Conservation (phyloP, 2,329 filamentous ascomycete species). For the Metarhizium rileyi region DNA sequence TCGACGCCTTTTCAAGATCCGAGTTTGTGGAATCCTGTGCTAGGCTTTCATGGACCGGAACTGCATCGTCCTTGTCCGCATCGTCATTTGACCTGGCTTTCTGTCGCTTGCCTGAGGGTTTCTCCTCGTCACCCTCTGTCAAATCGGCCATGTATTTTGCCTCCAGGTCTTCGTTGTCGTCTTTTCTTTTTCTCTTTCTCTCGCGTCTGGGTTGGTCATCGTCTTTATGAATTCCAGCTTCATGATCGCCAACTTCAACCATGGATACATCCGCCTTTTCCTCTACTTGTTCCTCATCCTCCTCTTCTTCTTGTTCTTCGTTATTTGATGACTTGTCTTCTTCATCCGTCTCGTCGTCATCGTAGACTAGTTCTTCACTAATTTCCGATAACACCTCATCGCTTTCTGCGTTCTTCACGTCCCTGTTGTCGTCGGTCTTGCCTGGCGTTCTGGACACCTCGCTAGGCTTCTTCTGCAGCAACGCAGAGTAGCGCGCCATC, state of each 20-base stretch:
- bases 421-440: slow-evolving; percentile 16
- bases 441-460: slow-evolving; percentile 12
- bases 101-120: slow-evolving; percentile 44
- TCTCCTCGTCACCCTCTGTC: slow-evolving; percentile 47
- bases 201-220: slow-evolving; percentile 26
- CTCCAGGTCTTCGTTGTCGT: slow-evolving; percentile 62
- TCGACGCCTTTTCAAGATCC: slow-evolving; percentile 61
- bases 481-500: slow-evolving; percentile 33
- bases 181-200: slow-evolving; percentile 56
- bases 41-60: slow-evolving; percentile 49
- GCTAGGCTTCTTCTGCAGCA: slow-evolving; percentile 23
- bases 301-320: slow-evolving; percentile 11
- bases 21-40: slow-evolving; percentile 52
- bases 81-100: slow-evolving; percentile 29
- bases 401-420: slow-evolving; percentile 15
- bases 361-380: slow-evolving; percentile 15
- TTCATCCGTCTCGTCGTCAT: slow-evolving; percentile 15
- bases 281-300: slow-evolving; percentile 13
- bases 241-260: slow-evolving; percentile 4
- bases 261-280: neutral
- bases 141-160: slow-evolving; percentile 59
- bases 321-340: slow-evolving; percentile 15
- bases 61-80: slow-evolving; percentile 30
- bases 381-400: slow-evolving; percentile 23
- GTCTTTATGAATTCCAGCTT: slow-evolving; percentile 24